Evolutionary conservation across 2,329 filamentous ascomycete species (phyloP).

Genomic region (Amylocarpus encephaloides): DNA sequence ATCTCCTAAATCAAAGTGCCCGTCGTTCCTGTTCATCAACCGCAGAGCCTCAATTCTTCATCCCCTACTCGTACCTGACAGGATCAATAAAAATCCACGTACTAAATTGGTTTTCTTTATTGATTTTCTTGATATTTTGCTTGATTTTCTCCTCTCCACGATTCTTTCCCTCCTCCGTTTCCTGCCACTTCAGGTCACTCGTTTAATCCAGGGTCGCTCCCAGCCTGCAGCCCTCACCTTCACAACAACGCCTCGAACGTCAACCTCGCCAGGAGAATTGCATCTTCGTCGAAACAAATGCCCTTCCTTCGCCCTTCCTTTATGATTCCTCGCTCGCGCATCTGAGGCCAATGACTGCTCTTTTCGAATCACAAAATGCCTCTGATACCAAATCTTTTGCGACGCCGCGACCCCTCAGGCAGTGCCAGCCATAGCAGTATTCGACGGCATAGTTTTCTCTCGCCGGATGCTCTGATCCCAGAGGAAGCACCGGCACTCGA

Average conservation of each 20-base stretch:
- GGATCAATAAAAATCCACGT: too few relatives aligned
- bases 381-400: conserved; percentile 27
- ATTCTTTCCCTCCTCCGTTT: background rate
- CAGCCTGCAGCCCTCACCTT: conserved; percentile 2
- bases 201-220: conserved; percentile 9
- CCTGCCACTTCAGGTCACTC: conserved; percentile 4
- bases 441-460: conserved; percentile 29
- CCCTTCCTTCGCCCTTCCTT: background rate
- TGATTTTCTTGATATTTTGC: conserved; percentile 3
- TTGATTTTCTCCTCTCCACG: conserved; percentile 3
- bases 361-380: conserved; percentile 20
- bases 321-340: background rate
- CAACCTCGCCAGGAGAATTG: background rate
- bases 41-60: background rate
- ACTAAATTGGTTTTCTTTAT: background rate
- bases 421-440: conserved; percentile 25
- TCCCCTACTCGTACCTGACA: too few relatives aligned
- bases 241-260: background rate
- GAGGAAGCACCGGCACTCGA: conserved; percentile 13
- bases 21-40: too few relatives aligned
- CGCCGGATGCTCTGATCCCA: conserved; percentile 13
- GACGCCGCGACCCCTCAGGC: conserved; percentile 22
- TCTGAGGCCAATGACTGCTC: conserved; percentile 29
- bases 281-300: background rate
- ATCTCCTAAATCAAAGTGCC: too few relatives aligned